Conservation (phyloP, 192 early-diverging fungal genomes). For the Coemansia guatemalensis region DNA sequence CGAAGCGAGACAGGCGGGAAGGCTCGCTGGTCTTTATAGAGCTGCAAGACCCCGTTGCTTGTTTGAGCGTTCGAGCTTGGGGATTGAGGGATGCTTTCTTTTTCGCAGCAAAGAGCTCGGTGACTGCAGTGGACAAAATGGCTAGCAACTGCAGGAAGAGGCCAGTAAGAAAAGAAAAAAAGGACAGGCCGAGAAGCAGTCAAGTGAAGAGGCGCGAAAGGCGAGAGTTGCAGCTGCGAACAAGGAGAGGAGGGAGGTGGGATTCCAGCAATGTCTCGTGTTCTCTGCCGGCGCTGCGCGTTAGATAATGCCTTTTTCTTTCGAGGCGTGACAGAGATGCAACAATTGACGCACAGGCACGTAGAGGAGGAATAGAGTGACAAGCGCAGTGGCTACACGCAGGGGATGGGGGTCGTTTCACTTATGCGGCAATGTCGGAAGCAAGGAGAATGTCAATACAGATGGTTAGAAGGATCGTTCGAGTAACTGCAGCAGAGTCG, state of each 20-base stretch:
- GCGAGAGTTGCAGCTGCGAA: slow-evolving; percentile 3
- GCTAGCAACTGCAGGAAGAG: too few species aligned
- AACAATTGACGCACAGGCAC: background rate
- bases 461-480: background rate
- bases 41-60: background rate
- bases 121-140: background rate
- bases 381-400: background rate
- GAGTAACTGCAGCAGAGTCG: background rate
- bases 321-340: background rate
- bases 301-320: background rate
- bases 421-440: background rate
- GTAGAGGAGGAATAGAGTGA: background rate
- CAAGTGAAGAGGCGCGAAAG: background rate
- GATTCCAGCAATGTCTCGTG: background rate
- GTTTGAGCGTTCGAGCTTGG: background rate
- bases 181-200: slow-evolving; percentile 7
- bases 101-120: background rate
- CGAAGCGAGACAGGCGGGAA: background rate
- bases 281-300: background rate
- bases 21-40: background rate
- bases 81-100: background rate
- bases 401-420: background rate
- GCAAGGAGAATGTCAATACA: too few species aligned
- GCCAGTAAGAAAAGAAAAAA: too few species aligned
- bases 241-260: background rate